Conservation (phyloP, 2,329 filamentous ascomycete species). For the Colletotrichum salicis region DNA sequence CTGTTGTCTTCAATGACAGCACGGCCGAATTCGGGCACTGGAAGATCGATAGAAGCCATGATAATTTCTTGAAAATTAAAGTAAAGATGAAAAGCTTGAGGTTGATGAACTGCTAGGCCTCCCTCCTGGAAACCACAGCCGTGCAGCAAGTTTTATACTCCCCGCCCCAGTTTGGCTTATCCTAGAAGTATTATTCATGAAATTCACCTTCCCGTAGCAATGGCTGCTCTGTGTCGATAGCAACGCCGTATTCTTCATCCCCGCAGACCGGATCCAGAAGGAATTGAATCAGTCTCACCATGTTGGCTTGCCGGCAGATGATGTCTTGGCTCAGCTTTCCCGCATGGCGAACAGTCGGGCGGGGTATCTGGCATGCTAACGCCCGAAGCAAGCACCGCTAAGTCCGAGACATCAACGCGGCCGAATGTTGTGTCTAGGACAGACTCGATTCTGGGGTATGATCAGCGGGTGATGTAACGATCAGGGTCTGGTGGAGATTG, state of each 20-base stretch:
- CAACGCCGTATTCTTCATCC: no score
- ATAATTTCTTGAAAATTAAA: background rate
- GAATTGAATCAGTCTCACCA: background rate
- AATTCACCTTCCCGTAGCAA: no score
- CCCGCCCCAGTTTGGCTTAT: no score
- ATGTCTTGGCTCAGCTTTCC: background rate
- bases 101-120: no score
- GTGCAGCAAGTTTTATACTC: no score
- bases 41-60: background rate
- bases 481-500: background rate
- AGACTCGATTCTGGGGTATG: background rate
- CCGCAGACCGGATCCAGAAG: background rate
- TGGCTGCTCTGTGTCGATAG: no score
- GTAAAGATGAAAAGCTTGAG: no score
- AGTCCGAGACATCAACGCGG: background rate
- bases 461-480: background rate
- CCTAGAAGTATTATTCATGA: no score
- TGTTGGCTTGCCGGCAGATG: background rate
- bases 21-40: background rate
- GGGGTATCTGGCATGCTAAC: background rate
- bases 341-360: background rate
- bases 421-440: background rate
- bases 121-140: no score
- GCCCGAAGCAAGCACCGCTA: background rate
- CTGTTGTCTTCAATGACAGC: background rate